Conservation (phyloP, 257 asterid species). For the Penstemon eatonii region DNA sequence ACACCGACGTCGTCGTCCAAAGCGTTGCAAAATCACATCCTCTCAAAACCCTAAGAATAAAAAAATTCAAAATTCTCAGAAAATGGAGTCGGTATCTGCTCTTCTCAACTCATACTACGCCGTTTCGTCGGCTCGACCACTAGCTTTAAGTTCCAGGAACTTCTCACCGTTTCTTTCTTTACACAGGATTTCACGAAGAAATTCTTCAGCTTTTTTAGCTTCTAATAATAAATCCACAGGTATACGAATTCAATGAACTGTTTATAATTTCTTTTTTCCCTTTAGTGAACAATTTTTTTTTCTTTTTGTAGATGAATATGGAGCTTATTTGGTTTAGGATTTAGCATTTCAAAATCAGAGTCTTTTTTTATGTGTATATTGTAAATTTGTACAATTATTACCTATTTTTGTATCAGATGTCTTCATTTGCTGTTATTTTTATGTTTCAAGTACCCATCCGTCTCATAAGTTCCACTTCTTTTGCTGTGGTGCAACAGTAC, state of each 20-base stretch:
- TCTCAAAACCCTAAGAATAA: slow-evolving; percentile 16
- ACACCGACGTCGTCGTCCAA: too few relatives aligned
- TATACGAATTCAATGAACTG: slow-evolving; percentile 2
- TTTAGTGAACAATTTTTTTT: neutral
- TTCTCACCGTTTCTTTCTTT: slow-evolving; percentile 32
- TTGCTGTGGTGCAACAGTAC: too few relatives aligned
- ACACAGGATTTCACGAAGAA: slow-evolving; percentile 23
- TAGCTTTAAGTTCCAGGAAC: slow-evolving; percentile 36
- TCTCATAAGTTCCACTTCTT: too few relatives aligned
- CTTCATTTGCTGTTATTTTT: too few relatives aligned
- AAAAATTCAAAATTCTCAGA: neutral
- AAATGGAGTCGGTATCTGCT: slow-evolving; percentile 38
- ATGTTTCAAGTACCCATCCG: too few relatives aligned
- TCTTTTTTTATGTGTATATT: neutral
- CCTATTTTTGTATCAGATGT: too few relatives aligned
- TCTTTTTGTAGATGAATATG: neutral
- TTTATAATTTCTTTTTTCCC: too few relatives aligned
- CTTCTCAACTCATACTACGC: slow-evolving; percentile 34
- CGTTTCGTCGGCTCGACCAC: slow-evolving; percentile 33
- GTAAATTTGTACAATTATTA: too few relatives aligned
- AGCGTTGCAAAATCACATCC: neutral
- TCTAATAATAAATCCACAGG: slow-evolving; percentile 29
- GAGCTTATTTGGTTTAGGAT: too few relatives aligned
- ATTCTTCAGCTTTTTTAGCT: slow-evolving; percentile 19
- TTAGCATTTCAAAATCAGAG: too few relatives aligned